Evolutionary conservation across 208 protist genomes (phyloP).

Genomic region (Angomonas deanei): DNA sequence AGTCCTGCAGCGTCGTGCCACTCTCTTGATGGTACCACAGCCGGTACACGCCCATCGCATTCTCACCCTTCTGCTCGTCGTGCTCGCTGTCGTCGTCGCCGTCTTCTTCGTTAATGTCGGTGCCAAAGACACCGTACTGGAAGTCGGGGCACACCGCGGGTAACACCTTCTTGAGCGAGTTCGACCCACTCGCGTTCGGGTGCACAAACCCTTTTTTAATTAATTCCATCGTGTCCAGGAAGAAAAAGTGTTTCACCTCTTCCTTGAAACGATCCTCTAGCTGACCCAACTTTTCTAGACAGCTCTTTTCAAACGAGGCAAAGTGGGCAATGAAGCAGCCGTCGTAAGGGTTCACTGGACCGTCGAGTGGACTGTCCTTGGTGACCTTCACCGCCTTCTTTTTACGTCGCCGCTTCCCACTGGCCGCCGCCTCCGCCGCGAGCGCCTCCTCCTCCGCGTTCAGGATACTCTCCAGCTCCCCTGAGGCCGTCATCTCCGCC

Average conservation of each 20-base stretch:
- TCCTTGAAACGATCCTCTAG: conserved; percentile 69
- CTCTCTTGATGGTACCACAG: conserved; percentile 87
- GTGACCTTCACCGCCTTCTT: conserved; percentile 36
- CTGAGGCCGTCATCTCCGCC: conserved; percentile 43
- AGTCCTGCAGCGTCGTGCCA: conserved; percentile 67
- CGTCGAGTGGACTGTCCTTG: conserved; percentile 29
- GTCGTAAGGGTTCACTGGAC: conserved; percentile 66
- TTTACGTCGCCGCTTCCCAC: conserved; percentile 12
- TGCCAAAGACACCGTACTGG: conserved; percentile 82
- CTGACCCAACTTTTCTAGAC: conserved; percentile 79
- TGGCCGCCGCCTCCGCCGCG: conserved; percentile 10
- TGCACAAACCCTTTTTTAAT: conserved; percentile 75
- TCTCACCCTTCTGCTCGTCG: conserved; percentile 77
- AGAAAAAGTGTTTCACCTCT: conserved; percentile 78
- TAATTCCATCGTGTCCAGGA: conserved; percentile 83
- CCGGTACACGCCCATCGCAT: conserved; percentile 86
- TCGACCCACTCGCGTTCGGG: conserved; percentile 79
- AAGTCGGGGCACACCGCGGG: conserved; percentile 82
- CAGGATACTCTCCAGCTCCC: conserved; percentile 36
- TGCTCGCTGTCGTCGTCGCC: conserved; percentile 12
- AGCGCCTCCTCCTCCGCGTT: conserved; percentile 13
- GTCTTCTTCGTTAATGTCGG: conserved; percentile 16
- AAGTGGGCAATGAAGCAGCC: conserved; percentile 87
- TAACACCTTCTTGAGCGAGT: conserved; percentile 89
- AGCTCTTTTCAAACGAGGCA: conserved; percentile 85